Percentiles rank a stretch among this genome's conserved stretches.
These are phyloP conservation scores for Pisolithus marmoratus DNA, from an alignment of 768 basidiomycete genomes.

Conservation along the genomic window DNA sequence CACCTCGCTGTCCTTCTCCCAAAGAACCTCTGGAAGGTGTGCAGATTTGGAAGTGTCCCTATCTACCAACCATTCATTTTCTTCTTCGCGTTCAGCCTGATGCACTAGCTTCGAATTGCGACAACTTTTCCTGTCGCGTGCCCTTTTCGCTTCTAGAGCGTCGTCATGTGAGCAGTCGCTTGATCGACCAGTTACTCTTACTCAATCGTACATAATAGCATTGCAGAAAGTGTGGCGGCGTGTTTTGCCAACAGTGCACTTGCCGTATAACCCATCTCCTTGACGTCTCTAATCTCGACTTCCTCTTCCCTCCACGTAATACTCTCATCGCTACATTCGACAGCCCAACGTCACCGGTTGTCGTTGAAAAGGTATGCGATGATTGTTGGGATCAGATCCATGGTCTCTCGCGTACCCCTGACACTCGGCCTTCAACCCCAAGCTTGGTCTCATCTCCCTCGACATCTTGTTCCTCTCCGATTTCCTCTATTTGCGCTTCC, in stretches of 20 bases:
- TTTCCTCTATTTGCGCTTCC: constrained; percentile 31
- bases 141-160: constrained; percentile 66
- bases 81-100: constrained; percentile 50
- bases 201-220: constrained; percentile 43
- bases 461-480: constrained; percentile 29
- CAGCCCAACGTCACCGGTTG: constrained; percentile 54
- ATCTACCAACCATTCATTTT: constrained; percentile 14
- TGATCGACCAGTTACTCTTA: not conserved
- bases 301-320: constrained; percentile 67
- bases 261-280: constrained; percentile 56
- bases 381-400: constrained; percentile 74
- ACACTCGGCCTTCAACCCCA: constrained; percentile 32
- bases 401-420: constrained; percentile 43
- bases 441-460: constrained; percentile 29
- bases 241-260: constrained; percentile 65
- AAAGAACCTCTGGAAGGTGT: constrained; percentile 69
- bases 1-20: constrained; percentile 75
- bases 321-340: constrained; percentile 54
- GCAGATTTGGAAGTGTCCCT: constrained; percentile 7
- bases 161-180: constrained; percentile 53
- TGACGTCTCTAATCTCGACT: constrained; percentile 65
- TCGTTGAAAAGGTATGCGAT: constrained; percentile 63
- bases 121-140: constrained; percentile 66
- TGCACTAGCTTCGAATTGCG: constrained; percentile 53
- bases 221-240: constrained; percentile 79